A percentile compares a stretch with the other conserved stretches of the same genome.
Conservation (phyloP, 331 rosid species). For the Telfairia occidentalis region DNA sequence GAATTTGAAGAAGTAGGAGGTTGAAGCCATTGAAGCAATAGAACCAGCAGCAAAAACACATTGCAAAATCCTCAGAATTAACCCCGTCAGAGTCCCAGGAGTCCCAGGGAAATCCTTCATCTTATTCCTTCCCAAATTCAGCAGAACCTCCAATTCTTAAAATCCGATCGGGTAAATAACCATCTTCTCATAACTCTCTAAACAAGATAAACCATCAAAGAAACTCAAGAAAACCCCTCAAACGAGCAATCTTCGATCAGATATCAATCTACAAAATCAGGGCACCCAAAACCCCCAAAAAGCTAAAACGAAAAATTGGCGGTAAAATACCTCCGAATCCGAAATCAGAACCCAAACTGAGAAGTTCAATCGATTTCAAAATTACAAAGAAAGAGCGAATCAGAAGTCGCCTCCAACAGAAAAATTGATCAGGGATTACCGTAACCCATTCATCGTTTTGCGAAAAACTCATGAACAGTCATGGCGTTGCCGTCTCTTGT, state of each 20-base stretch:
- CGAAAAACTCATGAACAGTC: background rate
- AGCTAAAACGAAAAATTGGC: background rate
- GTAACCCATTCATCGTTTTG: background rate
- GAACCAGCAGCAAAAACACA: conserved; percentile 72
- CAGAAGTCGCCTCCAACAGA: background rate
- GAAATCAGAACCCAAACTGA: background rate
- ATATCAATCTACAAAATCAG: background rate
- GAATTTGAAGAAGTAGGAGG: conserved; percentile 51
- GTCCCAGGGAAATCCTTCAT: conserved; percentile 89
- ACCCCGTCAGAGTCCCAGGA: conserved; percentile 72
- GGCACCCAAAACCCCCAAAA: background rate
- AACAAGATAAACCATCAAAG: background rate
- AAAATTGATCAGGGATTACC: background rate
- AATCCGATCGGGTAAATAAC: background rate
- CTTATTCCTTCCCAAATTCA: conserved; percentile 12
- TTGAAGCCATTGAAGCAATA: conserved; percentile 69
- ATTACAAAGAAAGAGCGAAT: background rate
- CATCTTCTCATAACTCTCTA: background rate
- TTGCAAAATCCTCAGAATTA: conserved; percentile 70
- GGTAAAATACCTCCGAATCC: background rate
- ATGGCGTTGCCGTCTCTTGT: too few species aligned
- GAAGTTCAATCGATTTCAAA: background rate
- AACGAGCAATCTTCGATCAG: background rate
- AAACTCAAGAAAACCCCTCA: background rate
- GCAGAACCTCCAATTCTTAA: background rate